Base-by-base conservation (phyloP, 1,139 yeast species). In the Pichiaceae sp. region DNA sequence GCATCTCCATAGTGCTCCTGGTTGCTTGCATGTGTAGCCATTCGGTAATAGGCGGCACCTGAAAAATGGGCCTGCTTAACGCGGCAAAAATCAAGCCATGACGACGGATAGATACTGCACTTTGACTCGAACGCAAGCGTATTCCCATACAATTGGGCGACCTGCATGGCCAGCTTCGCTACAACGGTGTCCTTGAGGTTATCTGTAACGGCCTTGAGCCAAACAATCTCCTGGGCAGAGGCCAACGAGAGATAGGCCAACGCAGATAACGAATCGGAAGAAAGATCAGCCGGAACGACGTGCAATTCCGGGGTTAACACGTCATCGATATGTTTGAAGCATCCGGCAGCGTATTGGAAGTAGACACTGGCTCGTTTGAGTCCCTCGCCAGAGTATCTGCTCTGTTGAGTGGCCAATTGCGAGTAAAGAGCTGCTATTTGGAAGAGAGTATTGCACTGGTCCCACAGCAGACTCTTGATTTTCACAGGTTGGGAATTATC, bases 161-260 rank as follows among this genome's bases (percentile, higher is more conserved):
- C 79, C 49, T 79, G 84, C 7, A 65, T 57, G 0, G 95, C 72
- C 32, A 89, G 57, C 46, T 76, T 72, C 1, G 93, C 69, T 4
- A 86, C 59, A 3, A 77, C 64, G 0, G 79, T 63, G 51, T 82
- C 76, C 50, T 78, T 81, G 51, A 76, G 57, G 3, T 65, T 62
- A n/a, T 69, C 70, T 27, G 62, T 56, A 1, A 72, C 59, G 0
- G 95, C 89, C 50, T 78, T 78, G 36, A 72, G 76, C 95, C 96
- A 87, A 38, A 81, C 76, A 9, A 75, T 68, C 52, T 89, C 96
- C 55, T 87, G 96, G 0, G 96, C 93, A 50, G 86, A 95, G 0
- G 94, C 94, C 29, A 83, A 53, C 72, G 75, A 73, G 17, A 86
- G 48, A n/a, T 41, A 42, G 28, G 64, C 50, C 31, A 78, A 50